Percentiles rank a stretch among this genome's conserved stretches.
Evolutionary conservation across 352 stramenopile genomes (phyloP).

Genomic region (Halophytophthora polymorphica): DNA sequence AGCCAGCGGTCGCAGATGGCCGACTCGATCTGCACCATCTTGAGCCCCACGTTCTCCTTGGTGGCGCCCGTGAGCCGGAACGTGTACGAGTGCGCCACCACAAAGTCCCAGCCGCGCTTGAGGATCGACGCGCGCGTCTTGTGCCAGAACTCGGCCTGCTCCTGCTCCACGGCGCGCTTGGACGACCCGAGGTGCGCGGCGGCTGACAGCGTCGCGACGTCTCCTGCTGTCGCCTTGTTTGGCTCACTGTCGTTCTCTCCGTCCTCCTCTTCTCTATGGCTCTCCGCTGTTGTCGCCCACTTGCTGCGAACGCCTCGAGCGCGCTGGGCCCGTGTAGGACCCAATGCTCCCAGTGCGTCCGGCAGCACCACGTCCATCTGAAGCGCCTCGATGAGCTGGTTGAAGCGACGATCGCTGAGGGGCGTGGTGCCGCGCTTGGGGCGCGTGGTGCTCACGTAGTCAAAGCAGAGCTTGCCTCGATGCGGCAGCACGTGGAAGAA

Average conservation of each 20-base stretch:
- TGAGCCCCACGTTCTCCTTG: slow-evolving; percentile 69
- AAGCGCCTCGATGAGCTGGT: slow-evolving; percentile 70
- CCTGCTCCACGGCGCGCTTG: slow-evolving; percentile 10
- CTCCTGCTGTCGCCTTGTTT: slow-evolving; percentile 5
- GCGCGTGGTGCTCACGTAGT: slow-evolving; percentile 86
- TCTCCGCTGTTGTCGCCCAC: not conserved
- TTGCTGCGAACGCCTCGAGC: slow-evolving; percentile 8
- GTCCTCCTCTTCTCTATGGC: slow-evolving; percentile 2
- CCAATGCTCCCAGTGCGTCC: slow-evolving; percentile 14
- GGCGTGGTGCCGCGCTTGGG: slow-evolving; percentile 56
- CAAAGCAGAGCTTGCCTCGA: slow-evolving; percentile 80
- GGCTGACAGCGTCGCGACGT: slow-evolving; percentile 2
- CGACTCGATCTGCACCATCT: slow-evolving; percentile 82
- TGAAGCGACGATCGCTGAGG: slow-evolving; percentile 66
- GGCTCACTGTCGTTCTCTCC: slow-evolving; percentile 1
- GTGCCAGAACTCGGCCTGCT: slow-evolving; percentile 51
- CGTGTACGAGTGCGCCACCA: slow-evolving; percentile 32
- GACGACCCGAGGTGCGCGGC: not conserved
- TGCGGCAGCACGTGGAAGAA: slow-evolving; percentile 79
- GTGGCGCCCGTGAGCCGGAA: slow-evolving; percentile 48
- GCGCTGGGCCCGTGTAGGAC: slow-evolving; percentile 16
- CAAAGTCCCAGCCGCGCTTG: slow-evolving; percentile 33
- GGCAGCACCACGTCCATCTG: slow-evolving; percentile 37
- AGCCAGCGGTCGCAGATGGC: slow-evolving; percentile 75
- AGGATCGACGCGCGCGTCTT: slow-evolving; percentile 42